These are phyloP conservation scores for Sisymbrium altissimum DNA, from an alignment of 345 rosid genomes.

Conservation along the genomic window DNA sequence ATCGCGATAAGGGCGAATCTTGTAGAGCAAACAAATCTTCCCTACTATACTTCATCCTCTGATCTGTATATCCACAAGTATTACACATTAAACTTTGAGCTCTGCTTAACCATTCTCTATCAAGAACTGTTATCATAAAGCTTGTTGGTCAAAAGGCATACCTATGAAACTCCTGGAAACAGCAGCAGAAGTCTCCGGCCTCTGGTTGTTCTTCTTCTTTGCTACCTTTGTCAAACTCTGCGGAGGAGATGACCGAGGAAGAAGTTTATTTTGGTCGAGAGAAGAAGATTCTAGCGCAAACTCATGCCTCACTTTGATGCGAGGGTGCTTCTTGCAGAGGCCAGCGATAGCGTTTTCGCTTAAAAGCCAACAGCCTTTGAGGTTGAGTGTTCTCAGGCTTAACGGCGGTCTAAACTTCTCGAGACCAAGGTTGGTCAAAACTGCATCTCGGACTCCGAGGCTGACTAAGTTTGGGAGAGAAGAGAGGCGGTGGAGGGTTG, in stretches of 20 bases:
- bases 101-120: background rate
- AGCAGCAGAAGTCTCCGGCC: conserved; percentile 17
- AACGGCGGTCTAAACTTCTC: conserved; percentile 54
- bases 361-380: conserved; percentile 92
- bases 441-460: conserved; percentile 60
- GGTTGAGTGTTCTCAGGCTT: conserved; percentile 53
- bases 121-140: background rate
- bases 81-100: background rate
- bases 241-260: conserved; percentile 30
- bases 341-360: conserved; percentile 43
- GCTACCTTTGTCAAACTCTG: conserved; percentile 7
- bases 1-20: conserved; percentile 39
- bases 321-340: conserved; percentile 53
- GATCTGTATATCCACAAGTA: conserved; percentile 49
- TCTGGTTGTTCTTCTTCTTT: conserved; percentile 9
- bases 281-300: conserved; percentile 23
- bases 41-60: conserved; percentile 68
- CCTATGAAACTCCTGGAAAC: conserved; percentile 43
- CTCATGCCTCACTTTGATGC: conserved; percentile 58
- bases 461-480: conserved; percentile 52
- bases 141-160: conserved; percentile 5
- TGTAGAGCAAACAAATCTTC: conserved; percentile 61
- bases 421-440: conserved; percentile 64
- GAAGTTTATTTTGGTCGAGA: conserved; percentile 24
- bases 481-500: conserved; percentile 51